A percentile compares a stretch with the other conserved stretches of the same genome.
Evolutionary conservation across 257 asterid species (phyloP).

Genomic region (Avicennia marina): DNA sequence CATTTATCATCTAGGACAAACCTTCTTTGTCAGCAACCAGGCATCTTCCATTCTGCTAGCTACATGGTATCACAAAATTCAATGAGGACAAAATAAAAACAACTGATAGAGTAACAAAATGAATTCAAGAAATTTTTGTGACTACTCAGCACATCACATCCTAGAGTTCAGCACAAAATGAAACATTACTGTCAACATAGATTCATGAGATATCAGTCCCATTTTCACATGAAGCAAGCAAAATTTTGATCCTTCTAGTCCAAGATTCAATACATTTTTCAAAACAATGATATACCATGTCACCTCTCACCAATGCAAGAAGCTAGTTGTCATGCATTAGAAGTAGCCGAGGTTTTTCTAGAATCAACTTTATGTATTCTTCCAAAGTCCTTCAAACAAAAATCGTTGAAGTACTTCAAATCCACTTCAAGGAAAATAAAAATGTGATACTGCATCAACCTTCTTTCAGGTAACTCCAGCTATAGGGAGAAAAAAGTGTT

Average conservation of each 20-base stretch:
- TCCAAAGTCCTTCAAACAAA: background rate
- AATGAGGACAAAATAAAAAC: background rate
- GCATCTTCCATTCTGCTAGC: slow-evolving; percentile 13
- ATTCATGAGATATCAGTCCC: no score
- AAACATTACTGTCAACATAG: background rate
- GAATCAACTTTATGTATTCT: background rate
- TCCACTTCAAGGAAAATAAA: slow-evolving; percentile 17
- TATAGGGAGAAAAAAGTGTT: background rate
- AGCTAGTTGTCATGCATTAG: no score
- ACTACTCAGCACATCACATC: no score
- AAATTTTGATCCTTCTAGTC: slow-evolving; percentile 16
- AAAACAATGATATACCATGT: no score
- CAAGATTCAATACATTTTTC: slow-evolving; percentile 24
- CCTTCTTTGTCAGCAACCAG: slow-evolving; percentile 53
- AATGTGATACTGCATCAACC: slow-evolving; percentile 47
- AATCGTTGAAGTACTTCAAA: no score
- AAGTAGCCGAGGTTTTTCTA: no score
- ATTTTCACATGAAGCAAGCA: slow-evolving; percentile 34
- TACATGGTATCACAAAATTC: background rate
- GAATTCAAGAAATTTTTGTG: no score
- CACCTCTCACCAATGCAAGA: no score
- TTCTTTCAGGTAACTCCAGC: slow-evolving; percentile 44
- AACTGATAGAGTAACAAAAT: background rate
- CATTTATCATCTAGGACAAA: slow-evolving; percentile 45
- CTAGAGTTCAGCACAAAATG: no score